Percentiles rank a stretch among this genome's conserved stretches.
Conservation (phyloP, 176 grass and related monocot genomes). For the Typha latifolia region DNA sequence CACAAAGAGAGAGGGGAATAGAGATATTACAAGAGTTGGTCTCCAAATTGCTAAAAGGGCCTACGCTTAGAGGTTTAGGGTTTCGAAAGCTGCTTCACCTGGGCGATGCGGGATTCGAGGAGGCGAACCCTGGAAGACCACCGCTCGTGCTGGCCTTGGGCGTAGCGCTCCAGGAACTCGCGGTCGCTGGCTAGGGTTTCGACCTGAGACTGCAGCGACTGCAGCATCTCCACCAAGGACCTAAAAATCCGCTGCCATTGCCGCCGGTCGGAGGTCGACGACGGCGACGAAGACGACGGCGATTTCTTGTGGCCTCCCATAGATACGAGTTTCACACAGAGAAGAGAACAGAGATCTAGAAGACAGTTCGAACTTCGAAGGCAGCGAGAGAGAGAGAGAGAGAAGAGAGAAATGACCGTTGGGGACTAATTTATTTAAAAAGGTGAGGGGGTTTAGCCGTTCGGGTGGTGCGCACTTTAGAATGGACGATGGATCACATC, state of each 20-base stretch:
- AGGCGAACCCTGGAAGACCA: conserved; percentile 10
- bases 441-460: background rate
- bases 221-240: conserved; percentile 25
- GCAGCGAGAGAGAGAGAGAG: background rate
- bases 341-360: background rate
- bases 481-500: too few relatives aligned
- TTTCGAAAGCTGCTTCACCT: conserved; percentile 7
- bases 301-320: conserved; percentile 21
- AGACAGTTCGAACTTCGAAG: background rate
- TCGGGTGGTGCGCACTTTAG: too few relatives aligned
- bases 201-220: conserved; percentile 20
- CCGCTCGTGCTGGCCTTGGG: conserved; percentile 22
- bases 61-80: background rate
- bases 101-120: conserved; percentile 1
- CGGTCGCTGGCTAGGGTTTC: conserved; percentile 23
- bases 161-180: conserved; percentile 16
- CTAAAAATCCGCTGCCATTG: conserved; percentile 29
- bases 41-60: background rate
- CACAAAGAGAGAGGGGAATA: background rate
- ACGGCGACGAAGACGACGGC: background rate
- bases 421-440: background rate
- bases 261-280: background rate
- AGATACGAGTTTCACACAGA: background rate
- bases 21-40: background rate
- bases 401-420: conserved; percentile 1